Evolutionary conservation across 805 yeast genomes (phyloP).

Genomic region (Grigorovia humatica): DNA sequence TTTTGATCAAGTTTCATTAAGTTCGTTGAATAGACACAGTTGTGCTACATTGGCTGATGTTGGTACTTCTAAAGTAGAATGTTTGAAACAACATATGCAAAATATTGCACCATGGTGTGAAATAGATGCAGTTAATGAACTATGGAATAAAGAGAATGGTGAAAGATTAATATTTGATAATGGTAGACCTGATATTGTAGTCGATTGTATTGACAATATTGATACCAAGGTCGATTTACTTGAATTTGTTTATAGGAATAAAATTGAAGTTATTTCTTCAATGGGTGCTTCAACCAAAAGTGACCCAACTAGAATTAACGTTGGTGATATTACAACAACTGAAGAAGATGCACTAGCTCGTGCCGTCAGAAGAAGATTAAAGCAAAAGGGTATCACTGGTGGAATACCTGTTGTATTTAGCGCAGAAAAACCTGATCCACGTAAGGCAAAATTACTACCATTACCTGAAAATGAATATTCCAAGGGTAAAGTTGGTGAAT

Average conservation of each 20-base stretch:
- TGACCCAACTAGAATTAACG: constrained; percentile 84
- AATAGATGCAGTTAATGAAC: constrained; percentile 63
- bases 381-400: constrained; percentile 61
- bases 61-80: constrained; percentile 81
- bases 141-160: constrained; percentile 65
- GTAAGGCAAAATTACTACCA: constrained; percentile 81
- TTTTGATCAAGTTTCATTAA: constrained; percentile 90
- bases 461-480: constrained; percentile 68
- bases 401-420: constrained; percentile 85
- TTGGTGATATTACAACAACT: constrained; percentile 80
- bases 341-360: constrained; percentile 92
- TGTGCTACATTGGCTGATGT: constrained; percentile 88
- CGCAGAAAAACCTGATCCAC: constrained; percentile 93
- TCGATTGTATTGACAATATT: constrained; percentile 94
- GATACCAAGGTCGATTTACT: constrained; percentile 92
- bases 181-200: constrained; percentile 61
- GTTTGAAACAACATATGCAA: constrained; percentile 56
- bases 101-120: constrained; percentile 91
- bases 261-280: constrained; percentile 68
- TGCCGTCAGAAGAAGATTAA: constrained; percentile 73
- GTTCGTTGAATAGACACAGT: constrained; percentile 88
- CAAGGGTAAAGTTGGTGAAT: constrained; percentile 56
- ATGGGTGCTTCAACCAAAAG: constrained; percentile 98
- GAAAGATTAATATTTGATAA: constrained; percentile 43
- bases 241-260: constrained; percentile 52